phyloP scores from a whole-genome alignment of 805 yeast genomes.

The Kodamaea kaohsiungensis region DNA sequence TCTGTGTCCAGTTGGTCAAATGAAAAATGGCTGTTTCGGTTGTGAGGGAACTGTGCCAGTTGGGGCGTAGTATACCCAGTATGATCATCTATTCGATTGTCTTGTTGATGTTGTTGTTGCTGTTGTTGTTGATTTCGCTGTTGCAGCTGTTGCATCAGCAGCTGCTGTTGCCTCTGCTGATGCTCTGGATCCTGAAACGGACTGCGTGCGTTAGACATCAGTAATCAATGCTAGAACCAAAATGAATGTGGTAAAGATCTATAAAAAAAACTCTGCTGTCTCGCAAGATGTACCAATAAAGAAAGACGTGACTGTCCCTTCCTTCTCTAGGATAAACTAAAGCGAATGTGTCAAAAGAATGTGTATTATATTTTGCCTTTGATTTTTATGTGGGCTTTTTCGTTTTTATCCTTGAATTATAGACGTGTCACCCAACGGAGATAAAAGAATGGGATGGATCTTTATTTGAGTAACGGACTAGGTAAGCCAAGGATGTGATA shows the following conservation, averaged over 20 bases:
- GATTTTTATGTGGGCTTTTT: background rate
- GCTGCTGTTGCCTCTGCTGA: background rate
- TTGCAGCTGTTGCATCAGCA: background rate
- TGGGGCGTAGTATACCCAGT: background rate
- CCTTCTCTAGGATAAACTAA: background rate
- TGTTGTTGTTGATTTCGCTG: background rate
- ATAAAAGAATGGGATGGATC: too few relatives aligned
- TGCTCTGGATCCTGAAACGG: slow-evolving; percentile 2
- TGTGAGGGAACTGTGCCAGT: slow-evolving; percentile 1
- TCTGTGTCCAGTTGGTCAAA: slow-evolving; percentile 1
- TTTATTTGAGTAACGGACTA: too few relatives aligned
- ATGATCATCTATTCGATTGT: background rate
- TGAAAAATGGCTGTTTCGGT: slow-evolving; percentile 2
- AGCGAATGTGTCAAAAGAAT: background rate
- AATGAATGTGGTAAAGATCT: background rate
- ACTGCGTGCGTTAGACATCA: background rate
- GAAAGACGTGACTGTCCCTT: background rate
- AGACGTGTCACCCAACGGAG: background rate
- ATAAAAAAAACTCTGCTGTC: background rate
- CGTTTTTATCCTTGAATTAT: background rate
- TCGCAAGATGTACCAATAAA: background rate
- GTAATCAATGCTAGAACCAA: background rate
- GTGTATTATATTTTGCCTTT: background rate
- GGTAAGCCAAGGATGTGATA: too few relatives aligned
- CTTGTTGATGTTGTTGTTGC: background rate